Base-by-base conservation (phyloP, 768 basidiomycete species). In the Pilatotrama ljubarskyi region DNA sequence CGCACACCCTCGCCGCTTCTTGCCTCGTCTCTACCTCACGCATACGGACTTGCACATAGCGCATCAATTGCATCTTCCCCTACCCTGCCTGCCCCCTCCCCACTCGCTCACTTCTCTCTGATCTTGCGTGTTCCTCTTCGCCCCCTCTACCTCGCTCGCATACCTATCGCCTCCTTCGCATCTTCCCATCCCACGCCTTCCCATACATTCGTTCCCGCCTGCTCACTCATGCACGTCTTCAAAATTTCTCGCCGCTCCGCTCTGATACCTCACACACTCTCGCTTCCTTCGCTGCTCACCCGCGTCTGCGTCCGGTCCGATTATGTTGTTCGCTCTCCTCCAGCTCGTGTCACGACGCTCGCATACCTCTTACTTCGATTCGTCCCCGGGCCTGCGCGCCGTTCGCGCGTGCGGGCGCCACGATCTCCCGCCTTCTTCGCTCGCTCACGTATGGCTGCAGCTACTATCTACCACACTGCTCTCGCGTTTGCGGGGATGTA, bases 41-140 rank as follows among this genome's bases (percentile, higher is more conserved):
- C 63, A 59, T 29, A 64, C 59, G 63, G 63, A 64, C 63, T 61
- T 67, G 63, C 63, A 69, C 65, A 67, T 62, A 66, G 51, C 62
- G 37, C 64, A 62, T 61, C 63, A 52, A 22, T 55, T 53, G 5
- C 62, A 51, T 62, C 58, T 49, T 55, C 57, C 51, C 55, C 51
- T 62, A 55, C 24, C 51, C 59, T 61, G 53, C 51, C 32, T 17
- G 20, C 42, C 46, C 43, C 24, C 32, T 44, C 55, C 35, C 43
- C 55, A 62, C 60, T 55, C 60, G 60, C 49, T 54, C 44, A 38
- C 56, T 10, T 11, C 22, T 35, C 51, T 25, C 40, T 46, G 42
- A 40, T 61, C 29, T 11, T 42, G 20, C n/a, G n/a, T 54, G 55
- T 38, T 42, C 42, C 35, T 50, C 46, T 56, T 15, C 9, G 29